Evolutionary conservation across 257 asterid species (phyloP).

Genomic region (Fraxinus quadrangulata): DNA sequence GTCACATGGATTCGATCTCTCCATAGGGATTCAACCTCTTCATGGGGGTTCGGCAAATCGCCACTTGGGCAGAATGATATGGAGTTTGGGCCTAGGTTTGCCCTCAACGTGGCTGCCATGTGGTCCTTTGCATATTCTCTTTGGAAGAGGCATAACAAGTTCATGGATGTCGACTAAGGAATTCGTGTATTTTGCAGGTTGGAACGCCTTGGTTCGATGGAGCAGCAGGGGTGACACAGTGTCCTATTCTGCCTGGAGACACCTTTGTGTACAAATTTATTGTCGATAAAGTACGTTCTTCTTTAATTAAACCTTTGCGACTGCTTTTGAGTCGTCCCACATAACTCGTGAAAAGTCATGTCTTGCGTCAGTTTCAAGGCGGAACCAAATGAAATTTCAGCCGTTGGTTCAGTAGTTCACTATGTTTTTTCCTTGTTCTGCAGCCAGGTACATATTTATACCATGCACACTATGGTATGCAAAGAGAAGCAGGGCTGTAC

Average conservation of each 20-base stretch:
- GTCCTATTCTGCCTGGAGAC: conserved; percentile 86
- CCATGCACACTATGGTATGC: conserved; percentile 97
- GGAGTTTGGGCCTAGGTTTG: no score
- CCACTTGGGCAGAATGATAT: no score
- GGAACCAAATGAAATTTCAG: neutral
- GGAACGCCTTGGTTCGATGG: conserved; percentile 98
- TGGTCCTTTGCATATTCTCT: no score
- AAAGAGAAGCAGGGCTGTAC: conserved; percentile 70
- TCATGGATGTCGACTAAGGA: neutral
- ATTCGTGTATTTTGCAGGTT: conserved; percentile 38
- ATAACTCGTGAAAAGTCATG: neutral
- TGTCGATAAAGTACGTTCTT: conserved; percentile 68
- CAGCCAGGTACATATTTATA: conserved; percentile 88
- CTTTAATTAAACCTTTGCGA: neutral
- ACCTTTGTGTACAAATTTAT: conserved; percentile 73
- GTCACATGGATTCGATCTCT: no score
- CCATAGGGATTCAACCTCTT: no score
- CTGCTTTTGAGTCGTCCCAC: neutral
- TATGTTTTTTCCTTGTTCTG: conserved; percentile 16
- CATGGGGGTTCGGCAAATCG: no score
- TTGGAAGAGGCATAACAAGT: neutral
- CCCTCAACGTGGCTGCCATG: no score
- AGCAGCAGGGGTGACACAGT: conserved; percentile 90
- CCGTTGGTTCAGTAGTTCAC: neutral
- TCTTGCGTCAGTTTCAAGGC: neutral